phyloP scores from a whole-genome alignment of 768 basidiomycete species.

The Xerocomellus amylosporus region DNA sequence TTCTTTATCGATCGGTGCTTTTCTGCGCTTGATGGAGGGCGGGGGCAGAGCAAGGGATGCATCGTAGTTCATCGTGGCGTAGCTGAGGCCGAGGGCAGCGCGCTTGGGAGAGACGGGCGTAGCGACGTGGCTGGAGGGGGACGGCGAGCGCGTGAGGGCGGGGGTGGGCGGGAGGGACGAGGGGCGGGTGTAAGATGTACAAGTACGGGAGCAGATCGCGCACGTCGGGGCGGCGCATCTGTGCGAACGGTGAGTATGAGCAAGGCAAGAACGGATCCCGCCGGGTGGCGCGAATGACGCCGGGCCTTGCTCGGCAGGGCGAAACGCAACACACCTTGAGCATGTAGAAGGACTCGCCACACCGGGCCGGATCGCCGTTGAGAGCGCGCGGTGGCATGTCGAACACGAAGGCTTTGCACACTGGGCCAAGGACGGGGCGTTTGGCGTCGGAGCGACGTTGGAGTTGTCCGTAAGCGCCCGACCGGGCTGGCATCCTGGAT shows the following conservation, averaged over 20 bases:
- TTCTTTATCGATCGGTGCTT: slow-evolving; percentile 24
- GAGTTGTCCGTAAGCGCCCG: slow-evolving; percentile 22
- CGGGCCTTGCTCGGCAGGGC: not conserved
- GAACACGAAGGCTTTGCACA: slow-evolving; percentile 26
- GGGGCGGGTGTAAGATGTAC: slow-evolving; percentile 32
- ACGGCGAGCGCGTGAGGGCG: slow-evolving; percentile 34
- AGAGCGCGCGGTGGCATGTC: slow-evolving; percentile 30
- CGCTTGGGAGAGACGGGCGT: slow-evolving; percentile 30
- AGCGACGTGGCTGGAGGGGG: slow-evolving; percentile 15
- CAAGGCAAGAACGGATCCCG: not conserved
- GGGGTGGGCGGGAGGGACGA: slow-evolving; percentile 38
- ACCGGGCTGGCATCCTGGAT: slow-evolving; percentile 12
- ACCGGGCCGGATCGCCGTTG: slow-evolving; percentile 17
- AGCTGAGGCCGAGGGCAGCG: slow-evolving; percentile 22
- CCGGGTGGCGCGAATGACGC: not conserved
- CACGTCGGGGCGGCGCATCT: slow-evolving; percentile 37
- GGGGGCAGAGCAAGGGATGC: not conserved
- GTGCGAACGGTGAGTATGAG: not conserved
- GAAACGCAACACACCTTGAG: slow-evolving; percentile 19
- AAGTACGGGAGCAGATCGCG: slow-evolving; percentile 37
- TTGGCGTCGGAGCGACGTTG: slow-evolving; percentile 9
- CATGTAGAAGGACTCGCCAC: slow-evolving; percentile 11
- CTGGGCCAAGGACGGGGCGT: not conserved
- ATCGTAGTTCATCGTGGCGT: slow-evolving; percentile 24
- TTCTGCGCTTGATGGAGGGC: slow-evolving; percentile 27